Percentiles rank a stretch among this genome's conserved stretches.
phyloP scores from a whole-genome alignment of 768 basidiomycete genomes.

The Lactifluus echinatus region DNA sequence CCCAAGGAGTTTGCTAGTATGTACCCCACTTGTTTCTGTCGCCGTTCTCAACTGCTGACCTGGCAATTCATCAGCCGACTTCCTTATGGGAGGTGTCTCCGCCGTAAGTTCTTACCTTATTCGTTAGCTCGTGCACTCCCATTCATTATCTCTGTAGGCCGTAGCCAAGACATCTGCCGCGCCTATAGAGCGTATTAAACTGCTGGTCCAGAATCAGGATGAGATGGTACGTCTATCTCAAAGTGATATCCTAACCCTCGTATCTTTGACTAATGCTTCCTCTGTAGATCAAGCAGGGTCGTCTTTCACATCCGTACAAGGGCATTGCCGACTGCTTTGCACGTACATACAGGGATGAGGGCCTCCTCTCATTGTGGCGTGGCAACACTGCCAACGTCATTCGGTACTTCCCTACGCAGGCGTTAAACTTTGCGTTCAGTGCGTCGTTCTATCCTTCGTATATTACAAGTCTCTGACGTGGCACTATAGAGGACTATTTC shows the following conservation, averaged over 20 bases:
- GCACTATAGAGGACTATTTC: constrained; percentile 82
- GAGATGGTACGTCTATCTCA: constrained; percentile 72
- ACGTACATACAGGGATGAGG: constrained; percentile 93
- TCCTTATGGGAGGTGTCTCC: constrained; percentile 95
- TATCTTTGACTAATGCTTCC: background rate
- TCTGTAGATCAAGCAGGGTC: constrained; percentile 94
- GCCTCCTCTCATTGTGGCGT: constrained; percentile 92
- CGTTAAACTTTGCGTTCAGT: constrained; percentile 99
- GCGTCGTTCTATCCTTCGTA: constrained; percentile 30
- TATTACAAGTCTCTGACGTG: constrained; percentile 17
- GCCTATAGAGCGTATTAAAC: constrained; percentile 99
- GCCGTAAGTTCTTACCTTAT: constrained; percentile 46
- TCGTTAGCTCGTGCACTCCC: background rate
- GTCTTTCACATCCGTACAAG: constrained; percentile 94
- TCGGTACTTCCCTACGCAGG: constrained; percentile 99
- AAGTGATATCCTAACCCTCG: background rate
- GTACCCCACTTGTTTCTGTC: constrained; percentile 24
- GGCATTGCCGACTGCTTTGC: constrained; percentile 86
- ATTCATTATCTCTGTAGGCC: constrained; percentile 44
- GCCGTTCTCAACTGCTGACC: constrained; percentile 27
- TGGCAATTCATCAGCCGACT: constrained; percentile 54
- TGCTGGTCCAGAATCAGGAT: constrained; percentile 98
- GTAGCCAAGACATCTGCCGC: constrained; percentile 99
- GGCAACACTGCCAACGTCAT: constrained; percentile 99
- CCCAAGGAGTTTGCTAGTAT: constrained; percentile 85